Evolutionary conservation across 78 protist genomes (phyloP).

Genomic region (Dictyostelium brefeldianum): DNA sequence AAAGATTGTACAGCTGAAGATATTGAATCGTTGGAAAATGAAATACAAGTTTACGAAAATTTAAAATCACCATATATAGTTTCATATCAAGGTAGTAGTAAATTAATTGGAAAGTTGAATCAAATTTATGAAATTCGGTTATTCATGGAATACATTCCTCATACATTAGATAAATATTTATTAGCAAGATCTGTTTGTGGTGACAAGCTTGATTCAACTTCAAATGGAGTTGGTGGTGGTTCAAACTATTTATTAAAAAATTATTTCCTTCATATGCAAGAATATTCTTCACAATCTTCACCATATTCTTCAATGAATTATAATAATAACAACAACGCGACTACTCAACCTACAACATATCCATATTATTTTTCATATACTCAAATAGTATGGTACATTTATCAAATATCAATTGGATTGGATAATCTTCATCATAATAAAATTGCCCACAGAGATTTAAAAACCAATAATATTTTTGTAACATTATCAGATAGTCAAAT

Average conservation of each 20-base stretch:
- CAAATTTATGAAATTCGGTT: conserved; percentile 1
- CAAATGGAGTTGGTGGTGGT: neutral
- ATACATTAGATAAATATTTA: conserved; percentile 10
- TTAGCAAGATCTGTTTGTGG: conserved; percentile 17
- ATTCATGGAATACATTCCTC: conserved; percentile 38
- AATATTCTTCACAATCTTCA: neutral
- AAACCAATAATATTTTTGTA: conserved; percentile 22
- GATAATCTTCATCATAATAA: neutral
- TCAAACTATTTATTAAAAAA: conserved; percentile 16
- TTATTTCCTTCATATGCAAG: conserved; percentile 32
- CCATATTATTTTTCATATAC: conserved; percentile 13
- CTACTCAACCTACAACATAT: neutral
- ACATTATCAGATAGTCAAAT: conserved; percentile 6
- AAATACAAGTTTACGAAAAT: conserved; percentile 2
- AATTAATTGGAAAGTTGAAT: neutral
- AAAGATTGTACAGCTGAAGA: conserved; percentile 11
- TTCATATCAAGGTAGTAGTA: conserved; percentile 7
- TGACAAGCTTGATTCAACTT: neutral
- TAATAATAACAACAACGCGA: neutral
- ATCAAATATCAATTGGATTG: conserved; percentile 26
- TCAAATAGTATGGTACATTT: conserved; percentile 8
- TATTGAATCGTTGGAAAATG: neutral
- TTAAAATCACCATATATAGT: conserved; percentile 5
- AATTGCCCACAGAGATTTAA: conserved; percentile 21
- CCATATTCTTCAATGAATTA: neutral